Evolutionary conservation across 345 rosid genomes (phyloP).

Genomic region (Murraya koenigii): DNA sequence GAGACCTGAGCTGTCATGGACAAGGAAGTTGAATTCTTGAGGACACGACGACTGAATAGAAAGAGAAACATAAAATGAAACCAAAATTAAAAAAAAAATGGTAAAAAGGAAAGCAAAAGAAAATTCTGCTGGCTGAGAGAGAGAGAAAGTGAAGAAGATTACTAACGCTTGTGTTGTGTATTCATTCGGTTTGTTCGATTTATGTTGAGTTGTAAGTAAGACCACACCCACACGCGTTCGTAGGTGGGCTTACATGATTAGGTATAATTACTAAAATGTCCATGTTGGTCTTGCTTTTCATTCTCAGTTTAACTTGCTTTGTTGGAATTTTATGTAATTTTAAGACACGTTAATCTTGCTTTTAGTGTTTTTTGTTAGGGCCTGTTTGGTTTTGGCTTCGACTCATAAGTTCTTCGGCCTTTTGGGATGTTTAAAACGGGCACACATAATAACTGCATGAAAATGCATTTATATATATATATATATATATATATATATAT

Average conservation of each 20-base stretch:
- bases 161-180: conserved; percentile 10
- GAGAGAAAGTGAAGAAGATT: conserved; percentile 14
- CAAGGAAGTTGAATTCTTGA: conserved; percentile 28
- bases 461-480: neutral
- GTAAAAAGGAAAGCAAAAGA: conserved; percentile 1
- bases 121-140: neutral
- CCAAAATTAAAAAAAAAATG: too few species aligned
- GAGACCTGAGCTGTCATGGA: conserved; percentile 27
- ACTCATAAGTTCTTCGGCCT: neutral
- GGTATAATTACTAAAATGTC: conserved; percentile 18
- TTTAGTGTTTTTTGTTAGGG: neutral
- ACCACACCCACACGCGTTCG: conserved; percentile 30
- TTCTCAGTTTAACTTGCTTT: neutral
- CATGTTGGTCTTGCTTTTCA: neutral
- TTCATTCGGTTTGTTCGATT: conserved; percentile 31
- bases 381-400: neutral
- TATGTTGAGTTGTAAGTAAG: neutral
- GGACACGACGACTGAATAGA: conserved; percentile 12
- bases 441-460: neutral
- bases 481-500: too few species aligned
- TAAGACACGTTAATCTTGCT: neutral
- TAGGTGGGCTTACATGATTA: conserved; percentile 18
- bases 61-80: neutral
- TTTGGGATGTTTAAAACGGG: neutral
- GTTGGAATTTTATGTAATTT: conserved; percentile 12